phyloP scores from a whole-genome alignment of 2,329 filamentous ascomycete genomes.

The Rhinocladiella mackenziei region DNA sequence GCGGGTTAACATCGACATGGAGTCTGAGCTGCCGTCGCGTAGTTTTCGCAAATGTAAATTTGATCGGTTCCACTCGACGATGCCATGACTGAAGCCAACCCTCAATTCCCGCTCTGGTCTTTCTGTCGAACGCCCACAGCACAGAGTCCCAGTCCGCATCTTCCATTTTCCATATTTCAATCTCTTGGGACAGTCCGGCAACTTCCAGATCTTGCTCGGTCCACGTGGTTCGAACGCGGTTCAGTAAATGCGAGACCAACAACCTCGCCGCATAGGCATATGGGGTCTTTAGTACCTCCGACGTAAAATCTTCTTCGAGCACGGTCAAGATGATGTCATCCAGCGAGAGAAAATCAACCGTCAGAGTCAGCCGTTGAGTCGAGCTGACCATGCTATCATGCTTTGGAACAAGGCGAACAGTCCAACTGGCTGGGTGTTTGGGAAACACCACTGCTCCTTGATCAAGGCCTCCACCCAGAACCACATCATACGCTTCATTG shows the following conservation, averaged over 20 bases:
- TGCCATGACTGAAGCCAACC: constrained; percentile 57
- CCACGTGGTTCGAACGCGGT: constrained; percentile 45
- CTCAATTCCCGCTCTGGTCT: constrained; percentile 42
- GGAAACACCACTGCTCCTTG: constrained; percentile 63
- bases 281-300: constrained; percentile 46
- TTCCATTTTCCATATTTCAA: constrained; percentile 50
- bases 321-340: constrained; percentile 64
- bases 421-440: constrained; percentile 67
- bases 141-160: constrained; percentile 53
- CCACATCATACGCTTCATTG: constrained; percentile 57
- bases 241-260: constrained; percentile 49
- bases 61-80: constrained; percentile 34
- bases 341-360: constrained; percentile 70
- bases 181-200: constrained; percentile 51
- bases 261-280: constrained; percentile 49
- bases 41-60: constrained; percentile 7
- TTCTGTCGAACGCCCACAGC: constrained; percentile 49
- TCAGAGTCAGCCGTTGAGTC: constrained; percentile 47
- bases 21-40: constrained; percentile 65
- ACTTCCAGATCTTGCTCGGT: constrained; percentile 51
- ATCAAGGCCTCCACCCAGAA: constrained; percentile 45
- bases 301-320: constrained; percentile 45
- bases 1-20: constrained; percentile 80
- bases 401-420: constrained; percentile 18
- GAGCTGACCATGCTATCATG: background rate